Base-by-base conservation (phyloP, 1,284 basidiomycete genomes). In the Rhizoctonia solani region DNA sequence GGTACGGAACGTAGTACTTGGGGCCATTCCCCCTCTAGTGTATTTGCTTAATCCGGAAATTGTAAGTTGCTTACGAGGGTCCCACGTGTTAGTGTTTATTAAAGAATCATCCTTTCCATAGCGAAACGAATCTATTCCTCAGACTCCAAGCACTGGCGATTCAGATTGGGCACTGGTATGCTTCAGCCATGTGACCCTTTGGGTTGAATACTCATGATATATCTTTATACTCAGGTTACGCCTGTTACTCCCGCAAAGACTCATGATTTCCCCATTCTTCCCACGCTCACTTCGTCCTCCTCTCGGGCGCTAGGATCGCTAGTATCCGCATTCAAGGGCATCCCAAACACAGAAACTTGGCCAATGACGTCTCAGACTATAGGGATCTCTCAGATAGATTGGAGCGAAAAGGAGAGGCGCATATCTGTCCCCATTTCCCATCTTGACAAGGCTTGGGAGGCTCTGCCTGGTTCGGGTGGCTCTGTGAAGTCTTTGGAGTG, bases 321-420 rank as follows among this genome's bases (percentile, higher is more conserved):
- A 2, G 11, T 61, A 34, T 34, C 58, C 29, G 34, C 58, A 3
- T 39, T 61, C 58, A 61, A 61, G 21, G 25, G 37, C 4, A 50
- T 61, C 4, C 58, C 58, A 2, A 34, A 50, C 32, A 32, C 25
- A 13, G 58, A 5, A 16, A 61, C 58, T 19, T 61, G 58, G 58
- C 58, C 58, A 25, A 61, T 61, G 58, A 61, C 58, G 14, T 61
- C 58, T 4, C 37, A 25, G 27, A 49, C 58, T 5, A n/a, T 61
- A 5, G 58, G 58, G 14, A 19, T 61, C 21, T 61, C 44, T 21
- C 44, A n/a, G n/a, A n/a, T n/a, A 4, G 30, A 49, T 4, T 19
- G 11, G 9, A 37, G 49, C 23, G 29, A 27, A 27, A 19, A 19
- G 11, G 25, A 25, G 3, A 21, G 9, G 13, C 21, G 19, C 14